phyloP scores from a whole-genome alignment of 257 asterid species.

The Datura wrightii region DNA sequence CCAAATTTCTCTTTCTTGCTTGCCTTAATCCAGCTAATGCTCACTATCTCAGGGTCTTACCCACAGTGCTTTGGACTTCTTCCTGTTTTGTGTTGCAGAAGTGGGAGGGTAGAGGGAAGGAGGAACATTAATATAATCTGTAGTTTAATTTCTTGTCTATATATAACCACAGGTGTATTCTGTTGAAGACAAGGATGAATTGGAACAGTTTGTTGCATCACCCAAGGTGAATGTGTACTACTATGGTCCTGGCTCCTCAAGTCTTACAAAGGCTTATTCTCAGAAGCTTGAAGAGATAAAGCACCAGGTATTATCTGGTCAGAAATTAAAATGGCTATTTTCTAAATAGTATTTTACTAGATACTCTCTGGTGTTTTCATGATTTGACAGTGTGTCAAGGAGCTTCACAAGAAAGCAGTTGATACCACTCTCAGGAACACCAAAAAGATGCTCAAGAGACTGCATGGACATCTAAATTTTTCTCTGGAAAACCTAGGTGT shows the following conservation, averaged over 20 bases:
- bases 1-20: not conserved
- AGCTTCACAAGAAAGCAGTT: conserved; percentile 47
- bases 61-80: conserved; percentile 16
- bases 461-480: conserved; percentile 71
- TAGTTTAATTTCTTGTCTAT: conserved; percentile 37
- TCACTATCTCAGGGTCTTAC: not conserved
- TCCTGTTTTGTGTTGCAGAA: conserved; percentile 24
- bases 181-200: conserved; percentile 76
- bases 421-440: conserved; percentile 59
- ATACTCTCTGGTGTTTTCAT: conserved; percentile 34
- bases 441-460: conserved; percentile 65
- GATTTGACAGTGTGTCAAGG: conserved; percentile 61
- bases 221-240: conserved; percentile 74
- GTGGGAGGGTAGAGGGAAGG: not conserved
- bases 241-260: conserved; percentile 56
- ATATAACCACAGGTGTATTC: conserved; percentile 65
- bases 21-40: not conserved
- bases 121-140: not conserved
- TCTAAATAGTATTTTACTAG: conserved; percentile 25
- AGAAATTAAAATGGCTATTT: conserved; percentile 28
- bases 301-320: conserved; percentile 65
- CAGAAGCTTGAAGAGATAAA: conserved; percentile 76
- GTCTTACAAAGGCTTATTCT: conserved; percentile 42
- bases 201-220: conserved; percentile 69
- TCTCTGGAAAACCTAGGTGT: conserved; percentile 86